Conservation (phyloP, 257 asterid genomes). For the Cinchona pubescens region DNA sequence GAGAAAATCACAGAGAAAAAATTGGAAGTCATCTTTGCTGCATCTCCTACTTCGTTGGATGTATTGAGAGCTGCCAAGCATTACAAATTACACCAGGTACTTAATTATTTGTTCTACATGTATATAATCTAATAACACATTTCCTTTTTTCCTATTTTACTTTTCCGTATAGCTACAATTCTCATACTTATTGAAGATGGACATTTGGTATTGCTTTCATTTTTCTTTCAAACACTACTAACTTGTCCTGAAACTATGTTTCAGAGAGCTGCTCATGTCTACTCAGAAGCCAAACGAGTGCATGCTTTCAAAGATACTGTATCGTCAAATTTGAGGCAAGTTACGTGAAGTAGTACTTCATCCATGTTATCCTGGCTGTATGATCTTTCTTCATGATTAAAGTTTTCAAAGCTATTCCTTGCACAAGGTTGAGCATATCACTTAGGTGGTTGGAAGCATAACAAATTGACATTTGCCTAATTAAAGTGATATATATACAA, state of each 20-base stretch:
- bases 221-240: not conserved
- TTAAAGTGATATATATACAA: not conserved
- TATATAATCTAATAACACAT: not conserved
- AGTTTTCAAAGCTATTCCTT: not conserved
- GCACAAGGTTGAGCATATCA: not conserved
- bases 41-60: slow-evolving; percentile 80
- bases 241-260: slow-evolving; percentile 17
- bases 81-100: slow-evolving; percentile 86
- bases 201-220: not conserved
- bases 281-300: slow-evolving; percentile 91
- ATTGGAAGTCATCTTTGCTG: slow-evolving; percentile 55
- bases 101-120: not conserved
- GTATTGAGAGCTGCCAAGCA: slow-evolving; percentile 75
- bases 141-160: not conserved
- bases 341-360: not conserved
- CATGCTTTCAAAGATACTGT: slow-evolving; percentile 80
- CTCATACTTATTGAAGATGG: not conserved
- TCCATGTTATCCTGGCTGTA: not conserved
- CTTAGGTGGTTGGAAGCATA: not conserved
- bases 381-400: not conserved
- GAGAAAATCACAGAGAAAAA: slow-evolving; percentile 59
- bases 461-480: not conserved
- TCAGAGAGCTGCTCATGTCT: slow-evolving; percentile 94
- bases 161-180: not conserved
- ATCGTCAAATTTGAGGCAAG: slow-evolving; percentile 62